Evolutionary conservation across 306 rosid species (phyloP), one percentile per base, ranked within the genome.

Genomic region (Lithocarpus polystachyus): DNA sequence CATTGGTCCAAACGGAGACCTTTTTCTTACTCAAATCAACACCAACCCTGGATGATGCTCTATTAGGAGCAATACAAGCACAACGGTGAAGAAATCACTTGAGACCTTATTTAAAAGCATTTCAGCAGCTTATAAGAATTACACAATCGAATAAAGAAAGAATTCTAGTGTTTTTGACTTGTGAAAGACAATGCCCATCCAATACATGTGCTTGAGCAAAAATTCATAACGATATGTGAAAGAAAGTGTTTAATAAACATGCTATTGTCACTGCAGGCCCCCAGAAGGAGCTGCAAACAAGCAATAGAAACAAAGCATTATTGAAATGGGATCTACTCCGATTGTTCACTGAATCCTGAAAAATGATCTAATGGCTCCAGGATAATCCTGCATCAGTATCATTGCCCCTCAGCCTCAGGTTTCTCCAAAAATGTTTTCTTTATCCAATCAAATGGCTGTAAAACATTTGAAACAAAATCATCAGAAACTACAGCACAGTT

Each of bases 391-490:
- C 68, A 68, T 14, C 37, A 18, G 5, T 33, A 52, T 78, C 72
- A 83, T 31, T 74, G 73, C n/a, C 35, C 80, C 75, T 75, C 80
- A 12, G 55, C n/a, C n/a, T 26, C 18, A 19, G 77, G 70, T 74
- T 79, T 83, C 80, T 74, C 77, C n/a, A 83, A 26, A 71, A 83
- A 83, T 17, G 86, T 83, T 80, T 78, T 83, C 77, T 79, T 79
- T 68, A 76, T 71, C 83, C 78, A 79, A 79, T 76, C 81, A 80
- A 76, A 83, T 4, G 83, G 86, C 80, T 83, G 77, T 74, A 71
- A 6, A 56, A 74, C 15, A 11, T 54, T 69, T 15, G 31, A 12
- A 55, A 20, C 20, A 22, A 10, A 54, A 6, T 22, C 15, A 19
- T 24, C n/a, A 68, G 75, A 15, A 55, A 35, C 10, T 54, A 68